Evolutionary conservation across 495 filamentous ascomycete species (phyloP), one percentile per base, ranked within the genome.

Genomic region (Poronia punctata): DNA sequence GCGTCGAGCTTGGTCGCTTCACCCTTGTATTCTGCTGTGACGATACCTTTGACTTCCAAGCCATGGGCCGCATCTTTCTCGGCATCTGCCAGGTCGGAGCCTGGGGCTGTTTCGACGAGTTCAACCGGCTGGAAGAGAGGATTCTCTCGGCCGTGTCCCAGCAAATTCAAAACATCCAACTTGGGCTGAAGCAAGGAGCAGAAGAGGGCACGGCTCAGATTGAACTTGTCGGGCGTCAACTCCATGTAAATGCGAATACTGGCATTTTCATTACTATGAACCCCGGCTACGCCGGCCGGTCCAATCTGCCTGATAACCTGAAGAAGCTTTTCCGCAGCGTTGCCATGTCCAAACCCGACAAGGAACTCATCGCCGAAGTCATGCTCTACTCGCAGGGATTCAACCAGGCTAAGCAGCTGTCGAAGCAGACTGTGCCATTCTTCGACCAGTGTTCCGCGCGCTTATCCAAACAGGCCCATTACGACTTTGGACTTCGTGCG

Each of bases 211-310:
- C 85, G 52, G 66, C 86, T 6, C 80, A 95, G 53, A 95, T 97
- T 54, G 92, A 99, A 56, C 68, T 99, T 9, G 84, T 95, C 28
- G 89, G 93, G 30, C 80, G 93, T 42, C 84, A 86, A 41, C 74
- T 99, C 20, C 71, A 68, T 24, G 89, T 99, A 46, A 89, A 95
- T 55, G 70, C 75, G 32, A 92, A 94, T 54, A 97, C 92, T 32
- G 90, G 90, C 52, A 94, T 99, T 58, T 99, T 99, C 70, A 97
- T 99, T 62, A 99, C 92, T 22, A 99, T 99, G 92, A 99, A 99
- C 66, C 92, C 92, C 51, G 92, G 92, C 15, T 99, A 99, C 71
- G 92, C 92, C 26, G 92, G 92, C 36, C 83, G 92, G 58, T 99
- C 92, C 22, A 99, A 97, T 62, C 66, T 99, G 52, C 92, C 92